Conservation (phyloP, 2,329 filamentous ascomycete species). For the Pseudodiploospora longispora region DNA sequence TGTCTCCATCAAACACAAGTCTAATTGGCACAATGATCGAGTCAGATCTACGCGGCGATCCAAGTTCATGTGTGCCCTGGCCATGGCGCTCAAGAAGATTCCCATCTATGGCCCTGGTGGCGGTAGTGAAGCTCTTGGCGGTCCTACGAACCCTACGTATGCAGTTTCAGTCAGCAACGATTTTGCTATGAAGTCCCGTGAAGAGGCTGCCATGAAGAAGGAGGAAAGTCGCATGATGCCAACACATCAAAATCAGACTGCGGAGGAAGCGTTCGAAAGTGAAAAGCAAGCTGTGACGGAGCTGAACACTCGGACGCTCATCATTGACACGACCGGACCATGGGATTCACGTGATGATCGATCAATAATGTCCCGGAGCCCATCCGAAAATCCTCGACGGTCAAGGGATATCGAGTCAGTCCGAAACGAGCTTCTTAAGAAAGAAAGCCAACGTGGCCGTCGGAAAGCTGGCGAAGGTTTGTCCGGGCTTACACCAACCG, state of each 20-base stretch:
- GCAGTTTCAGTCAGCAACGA: slow-evolving; percentile 67
- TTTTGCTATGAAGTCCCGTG: slow-evolving; percentile 56
- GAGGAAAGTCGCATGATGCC: slow-evolving; percentile 61
- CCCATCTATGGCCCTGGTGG: slow-evolving; percentile 79
- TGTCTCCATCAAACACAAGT: slow-evolving; percentile 84
- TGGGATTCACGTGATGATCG: slow-evolving; percentile 14
- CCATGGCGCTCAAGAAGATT: slow-evolving; percentile 75
- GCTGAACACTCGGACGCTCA: slow-evolving; percentile 32
- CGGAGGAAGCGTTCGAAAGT: slow-evolving; percentile 19
- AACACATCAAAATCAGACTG: slow-evolving; percentile 18
- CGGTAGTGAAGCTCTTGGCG: slow-evolving; percentile 52
- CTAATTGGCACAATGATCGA: slow-evolving; percentile 81
- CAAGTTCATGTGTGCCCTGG: slow-evolving; percentile 94
- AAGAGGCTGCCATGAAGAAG: slow-evolving; percentile 50
- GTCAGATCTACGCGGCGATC: slow-evolving; percentile 74
- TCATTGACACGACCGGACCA: slow-evolving; percentile 15
- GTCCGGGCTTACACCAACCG: slow-evolving; percentile 24
- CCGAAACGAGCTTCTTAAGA: slow-evolving; percentile 28
- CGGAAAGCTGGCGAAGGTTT: slow-evolving; percentile 41
- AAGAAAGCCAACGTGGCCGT: slow-evolving; percentile 38
- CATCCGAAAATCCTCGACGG: slow-evolving; percentile 26
- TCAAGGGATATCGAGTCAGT: slow-evolving; percentile 31
- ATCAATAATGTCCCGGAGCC: slow-evolving; percentile 15
- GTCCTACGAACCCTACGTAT: slow-evolving; percentile 70
- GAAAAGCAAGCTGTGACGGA: slow-evolving; percentile 39